These are phyloP conservation scores for Ajuga reptans DNA, from an alignment of 305 asterid genomes.

Conservation along the genomic window DNA sequence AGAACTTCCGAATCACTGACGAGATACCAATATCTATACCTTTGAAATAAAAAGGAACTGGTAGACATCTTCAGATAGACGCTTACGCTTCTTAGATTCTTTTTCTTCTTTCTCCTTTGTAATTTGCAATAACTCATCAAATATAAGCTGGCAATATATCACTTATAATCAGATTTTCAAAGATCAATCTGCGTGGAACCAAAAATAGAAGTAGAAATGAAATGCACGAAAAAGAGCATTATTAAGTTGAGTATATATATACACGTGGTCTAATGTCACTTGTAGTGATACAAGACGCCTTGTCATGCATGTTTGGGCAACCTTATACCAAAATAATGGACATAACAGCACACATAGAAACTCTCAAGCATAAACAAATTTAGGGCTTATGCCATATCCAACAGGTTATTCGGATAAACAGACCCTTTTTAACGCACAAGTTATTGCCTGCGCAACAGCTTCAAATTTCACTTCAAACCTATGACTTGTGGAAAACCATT, in stretches of 20 bases:
- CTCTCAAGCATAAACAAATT: no score
- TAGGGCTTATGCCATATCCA: no score
- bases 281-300: neutral
- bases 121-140: slow-evolving; percentile 61
- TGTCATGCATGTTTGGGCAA: no score
- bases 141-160: slow-evolving; percentile 49
- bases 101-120: slow-evolving; percentile 81
- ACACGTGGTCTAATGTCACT: no score
- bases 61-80: slow-evolving; percentile 57
- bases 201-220: neutral
- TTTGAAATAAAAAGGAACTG: slow-evolving; percentile 51
- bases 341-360: no score
- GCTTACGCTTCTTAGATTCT: slow-evolving; percentile 81
- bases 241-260: neutral
- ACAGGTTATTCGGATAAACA: no score
- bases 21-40: slow-evolving; percentile 34
- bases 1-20: slow-evolving; percentile 11
- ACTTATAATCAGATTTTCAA: slow-evolving; percentile 20
- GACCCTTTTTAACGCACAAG: neutral
- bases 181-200: neutral
- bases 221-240: neutral
- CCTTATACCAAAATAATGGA: no score
- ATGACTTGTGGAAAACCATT: no score
- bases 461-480: neutral
- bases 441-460: neutral